A percentile compares a stretch with the other conserved stretches of the same genome.
These are phyloP conservation scores for Polyporus tsugae DNA, from an alignment of 1,284 basidiomycete species.

Conservation along the genomic window DNA sequence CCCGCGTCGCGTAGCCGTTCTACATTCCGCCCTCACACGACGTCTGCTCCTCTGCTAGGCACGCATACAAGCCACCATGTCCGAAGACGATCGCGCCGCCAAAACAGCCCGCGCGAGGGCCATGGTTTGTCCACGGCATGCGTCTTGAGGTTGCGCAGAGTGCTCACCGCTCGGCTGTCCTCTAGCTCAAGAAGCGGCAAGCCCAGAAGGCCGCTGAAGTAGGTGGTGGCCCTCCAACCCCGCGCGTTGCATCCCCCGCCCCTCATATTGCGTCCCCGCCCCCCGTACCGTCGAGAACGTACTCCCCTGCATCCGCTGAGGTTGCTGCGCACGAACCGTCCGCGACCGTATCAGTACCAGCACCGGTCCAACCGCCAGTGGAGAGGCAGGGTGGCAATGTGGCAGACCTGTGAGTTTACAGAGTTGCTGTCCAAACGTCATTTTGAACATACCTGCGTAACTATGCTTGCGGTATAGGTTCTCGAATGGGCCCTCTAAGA, in stretches of 20 bases:
- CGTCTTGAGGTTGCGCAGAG: slow-evolving; percentile 11
- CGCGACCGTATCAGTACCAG: slow-evolving; percentile 49
- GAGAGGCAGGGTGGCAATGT: slow-evolving; percentile 34
- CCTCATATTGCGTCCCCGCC: slow-evolving; percentile 46
- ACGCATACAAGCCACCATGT: slow-evolving; percentile 45
- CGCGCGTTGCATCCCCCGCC: slow-evolving; percentile 41
- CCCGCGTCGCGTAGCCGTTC: neutral
- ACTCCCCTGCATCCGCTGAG: slow-evolving; percentile 46
- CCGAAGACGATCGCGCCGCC: slow-evolving; percentile 79
- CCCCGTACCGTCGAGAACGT: slow-evolving; percentile 58
- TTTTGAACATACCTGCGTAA: slow-evolving; percentile 10
- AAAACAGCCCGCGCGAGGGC: slow-evolving; percentile 84
- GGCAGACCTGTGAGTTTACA: slow-evolving; percentile 43
- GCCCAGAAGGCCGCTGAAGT: slow-evolving; percentile 62
- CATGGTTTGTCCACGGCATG: slow-evolving; percentile 56
- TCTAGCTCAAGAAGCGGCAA: slow-evolving; percentile 74
- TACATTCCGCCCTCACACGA: slow-evolving; percentile 12
- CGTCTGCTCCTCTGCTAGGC: neutral
- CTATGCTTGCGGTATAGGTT: slow-evolving; percentile 36
- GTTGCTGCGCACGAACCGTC: slow-evolving; percentile 39
- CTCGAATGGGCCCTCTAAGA: slow-evolving; percentile 30
- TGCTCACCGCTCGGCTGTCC: slow-evolving; percentile 24
- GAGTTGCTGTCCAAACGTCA: slow-evolving; percentile 1
- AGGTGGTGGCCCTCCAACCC: slow-evolving; percentile 41
- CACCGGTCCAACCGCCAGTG: slow-evolving; percentile 28